Conservation (phyloP, 306 rosid genomes). For the Inga leiocalycina region DNA sequence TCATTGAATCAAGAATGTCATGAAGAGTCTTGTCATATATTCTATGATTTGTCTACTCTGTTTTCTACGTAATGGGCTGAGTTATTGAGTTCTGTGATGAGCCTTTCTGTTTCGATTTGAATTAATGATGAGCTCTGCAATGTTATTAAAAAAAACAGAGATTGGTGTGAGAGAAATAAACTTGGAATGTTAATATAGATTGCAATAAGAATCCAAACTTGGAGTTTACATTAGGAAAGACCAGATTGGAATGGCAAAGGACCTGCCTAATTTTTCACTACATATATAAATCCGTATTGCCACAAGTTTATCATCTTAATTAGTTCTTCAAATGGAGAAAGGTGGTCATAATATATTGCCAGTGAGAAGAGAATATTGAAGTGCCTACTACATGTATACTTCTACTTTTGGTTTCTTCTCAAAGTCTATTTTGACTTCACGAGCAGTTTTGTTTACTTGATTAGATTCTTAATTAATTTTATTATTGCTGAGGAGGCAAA, state of each 20-base stretch:
- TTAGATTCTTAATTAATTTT: neutral
- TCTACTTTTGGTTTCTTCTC: constrained; percentile 15
- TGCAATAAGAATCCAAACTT: constrained; percentile 74
- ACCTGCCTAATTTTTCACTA: constrained; percentile 44
- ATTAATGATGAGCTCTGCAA: too few relatives aligned
- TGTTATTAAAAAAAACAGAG: too few relatives aligned
- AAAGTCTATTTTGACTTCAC: constrained; percentile 14
- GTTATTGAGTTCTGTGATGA: too few relatives aligned
- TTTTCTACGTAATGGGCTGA: too few relatives aligned
- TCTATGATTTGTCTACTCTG: too few relatives aligned
- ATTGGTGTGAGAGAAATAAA: too few relatives aligned
- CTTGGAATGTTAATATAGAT: constrained; percentile 44
- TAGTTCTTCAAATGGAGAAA: neutral
- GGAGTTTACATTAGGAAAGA: constrained; percentile 93
- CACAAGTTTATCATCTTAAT: neutral
- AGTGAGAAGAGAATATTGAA: constrained; percentile 8
- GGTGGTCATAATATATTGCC: neutral
- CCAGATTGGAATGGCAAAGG: constrained; percentile 81
- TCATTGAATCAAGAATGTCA: constrained; percentile 21
- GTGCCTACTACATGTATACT: constrained; percentile 1
- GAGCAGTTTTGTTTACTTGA: constrained; percentile 43
- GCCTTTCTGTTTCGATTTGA: neutral
- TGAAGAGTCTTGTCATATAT: neutral
- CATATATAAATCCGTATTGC: neutral
- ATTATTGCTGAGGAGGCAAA: neutral